A percentile compares a stretch with the other conserved stretches of the same genome.
These are phyloP conservation scores for Tricholoma sp. DNA, from an alignment of 768 basidiomycete species.

Conservation along the genomic window DNA sequence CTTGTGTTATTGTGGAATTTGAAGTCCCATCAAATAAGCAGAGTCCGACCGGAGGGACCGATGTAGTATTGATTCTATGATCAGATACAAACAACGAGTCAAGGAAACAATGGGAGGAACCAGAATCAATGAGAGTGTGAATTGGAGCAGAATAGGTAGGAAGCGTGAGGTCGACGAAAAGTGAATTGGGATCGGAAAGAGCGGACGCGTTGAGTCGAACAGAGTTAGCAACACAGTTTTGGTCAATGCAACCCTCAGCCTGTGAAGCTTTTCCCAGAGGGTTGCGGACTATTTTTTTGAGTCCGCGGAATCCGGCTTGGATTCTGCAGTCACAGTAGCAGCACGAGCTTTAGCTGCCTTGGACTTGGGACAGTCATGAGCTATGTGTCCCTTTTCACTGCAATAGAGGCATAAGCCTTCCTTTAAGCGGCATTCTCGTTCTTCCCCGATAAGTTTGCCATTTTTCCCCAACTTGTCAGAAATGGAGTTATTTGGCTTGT, in stretches of 20 bases:
- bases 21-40: neutral
- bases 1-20: neutral
- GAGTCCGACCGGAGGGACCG: neutral
- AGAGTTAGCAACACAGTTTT: neutral
- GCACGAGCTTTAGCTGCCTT: neutral
- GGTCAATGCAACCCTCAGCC: neutral
- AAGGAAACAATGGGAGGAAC: neutral
- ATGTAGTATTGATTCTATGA: neutral
- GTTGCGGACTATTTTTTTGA: neutral
- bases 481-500: neutral
- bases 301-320: neutral
- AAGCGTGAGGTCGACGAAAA: neutral
- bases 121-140: neutral
- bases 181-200: neutral
- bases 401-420: constrained; percentile 1
- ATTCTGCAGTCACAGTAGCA: neutral
- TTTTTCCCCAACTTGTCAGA: neutral
- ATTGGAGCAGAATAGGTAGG: neutral
- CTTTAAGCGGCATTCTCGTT: neutral
- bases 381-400: neutral
- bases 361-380: neutral
- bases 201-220: neutral
- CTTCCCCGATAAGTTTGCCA: neutral
- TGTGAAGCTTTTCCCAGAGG: neutral
- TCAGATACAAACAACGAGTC: neutral